Evolutionary conservation across 164 flowering plant genomes (phyloP).

Genomic region (Santalum album): DNA sequence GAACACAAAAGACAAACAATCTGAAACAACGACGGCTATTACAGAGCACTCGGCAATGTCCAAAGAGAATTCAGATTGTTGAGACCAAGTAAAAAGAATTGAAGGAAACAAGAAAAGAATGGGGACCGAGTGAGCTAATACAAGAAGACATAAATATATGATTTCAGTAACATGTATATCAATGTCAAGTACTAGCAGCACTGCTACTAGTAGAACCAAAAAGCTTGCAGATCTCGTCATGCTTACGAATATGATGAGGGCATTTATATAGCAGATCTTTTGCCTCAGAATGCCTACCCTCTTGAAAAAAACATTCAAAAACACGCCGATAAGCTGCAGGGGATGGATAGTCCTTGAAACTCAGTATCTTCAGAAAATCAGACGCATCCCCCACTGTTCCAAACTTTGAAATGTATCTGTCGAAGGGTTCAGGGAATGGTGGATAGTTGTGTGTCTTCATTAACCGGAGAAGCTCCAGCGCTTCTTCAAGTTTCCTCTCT

Average conservation of each 20-base stretch:
- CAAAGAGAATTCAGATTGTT: too few species aligned
- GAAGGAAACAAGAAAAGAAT: slow-evolving; percentile 8
- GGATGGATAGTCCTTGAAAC: slow-evolving; percentile 47
- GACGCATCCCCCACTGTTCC: slow-evolving; percentile 77
- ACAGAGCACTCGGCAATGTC: too few species aligned
- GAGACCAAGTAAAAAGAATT: too few species aligned
- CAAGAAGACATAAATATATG: not conserved
- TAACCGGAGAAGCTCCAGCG: slow-evolving; percentile 49
- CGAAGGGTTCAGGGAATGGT: slow-evolving; percentile 62
- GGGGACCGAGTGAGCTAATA: not conserved
- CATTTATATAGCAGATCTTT: slow-evolving; percentile 66
- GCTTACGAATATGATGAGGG: slow-evolving; percentile 73
- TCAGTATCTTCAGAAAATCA: slow-evolving; percentile 49
- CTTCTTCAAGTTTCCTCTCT: slow-evolving; percentile 65
- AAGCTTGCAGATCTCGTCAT: slow-evolving; percentile 36
- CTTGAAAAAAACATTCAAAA: slow-evolving; percentile 44
- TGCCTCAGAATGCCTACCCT: slow-evolving; percentile 79
- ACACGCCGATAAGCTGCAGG: slow-evolving; percentile 43
- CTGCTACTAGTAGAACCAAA: slow-evolving; percentile 40
- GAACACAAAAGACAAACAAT: too few species aligned
- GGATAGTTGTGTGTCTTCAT: slow-evolving; percentile 76
- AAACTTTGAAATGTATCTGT: slow-evolving; percentile 49
- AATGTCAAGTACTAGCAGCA: slow-evolving; percentile 3
- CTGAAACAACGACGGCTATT: too few species aligned
- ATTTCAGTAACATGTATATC: too few species aligned